phyloP scores from a whole-genome alignment of 2,329 filamentous ascomycete genomes.

The Ophiostoma ulmi region DNA sequence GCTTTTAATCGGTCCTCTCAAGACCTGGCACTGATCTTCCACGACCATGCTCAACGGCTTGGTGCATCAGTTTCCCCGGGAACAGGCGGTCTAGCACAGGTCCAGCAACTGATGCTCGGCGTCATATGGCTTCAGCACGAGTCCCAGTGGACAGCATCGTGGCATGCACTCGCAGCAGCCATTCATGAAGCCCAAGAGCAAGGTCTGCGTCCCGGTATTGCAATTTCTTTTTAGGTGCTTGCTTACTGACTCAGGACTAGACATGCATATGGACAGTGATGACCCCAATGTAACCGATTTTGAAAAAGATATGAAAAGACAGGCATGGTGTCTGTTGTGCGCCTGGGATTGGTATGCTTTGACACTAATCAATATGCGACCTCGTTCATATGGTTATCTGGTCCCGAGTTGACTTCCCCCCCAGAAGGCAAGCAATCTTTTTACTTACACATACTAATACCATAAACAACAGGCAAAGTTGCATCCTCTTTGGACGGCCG shows the following conservation, averaged over 20 bases:
- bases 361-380: not conserved
- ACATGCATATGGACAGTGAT: slow-evolving; percentile 38
- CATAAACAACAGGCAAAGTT: slow-evolving; percentile 35
- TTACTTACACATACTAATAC: no score
- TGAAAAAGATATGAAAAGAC: slow-evolving; percentile 43
- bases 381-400: no score
- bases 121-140: slow-evolving; percentile 45
- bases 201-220: slow-evolving; percentile 30
- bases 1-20: slow-evolving; percentile 27
- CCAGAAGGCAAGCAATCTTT: no score
- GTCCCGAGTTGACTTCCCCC: no score
- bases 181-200: slow-evolving; percentile 47
- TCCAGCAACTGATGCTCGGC: slow-evolving; percentile 47
- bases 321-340: slow-evolving; percentile 44
- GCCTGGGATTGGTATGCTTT: slow-evolving; percentile 43
- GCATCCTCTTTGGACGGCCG: slow-evolving; percentile 40
- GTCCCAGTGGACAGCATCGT: slow-evolving; percentile 44
- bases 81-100: slow-evolving; percentile 41
- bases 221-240: not conserved
- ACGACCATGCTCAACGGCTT: slow-evolving; percentile 31
- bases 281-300: slow-evolving; percentile 39
- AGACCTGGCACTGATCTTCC: not conserved
- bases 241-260: slow-evolving; percentile 27
- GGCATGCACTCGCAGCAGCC: slow-evolving; percentile 42
- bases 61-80: slow-evolving; percentile 41